Evolutionary conservation across 148 eudicot species (phyloP).

Genomic region (Heliamphora exappendiculata): DNA sequence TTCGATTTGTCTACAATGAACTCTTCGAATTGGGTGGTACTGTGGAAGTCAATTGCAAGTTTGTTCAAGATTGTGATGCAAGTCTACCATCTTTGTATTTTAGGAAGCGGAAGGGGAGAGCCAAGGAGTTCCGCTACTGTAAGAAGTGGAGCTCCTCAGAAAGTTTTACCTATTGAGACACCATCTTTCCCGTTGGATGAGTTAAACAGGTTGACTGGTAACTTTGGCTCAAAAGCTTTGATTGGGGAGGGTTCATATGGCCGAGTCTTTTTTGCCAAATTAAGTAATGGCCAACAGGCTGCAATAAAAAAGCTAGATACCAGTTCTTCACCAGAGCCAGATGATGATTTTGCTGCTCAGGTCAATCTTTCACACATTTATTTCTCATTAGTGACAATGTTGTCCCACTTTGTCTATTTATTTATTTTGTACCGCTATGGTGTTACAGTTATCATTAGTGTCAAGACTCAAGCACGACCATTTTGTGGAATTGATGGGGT

Average conservation of each 20-base stretch:
- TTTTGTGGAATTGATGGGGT: constrained; percentile 57
- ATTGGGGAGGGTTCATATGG: constrained; percentile 91
- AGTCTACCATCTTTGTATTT: constrained; percentile 2
- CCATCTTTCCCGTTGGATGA: constrained; percentile 59
- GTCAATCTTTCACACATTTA: constrained; percentile 10
- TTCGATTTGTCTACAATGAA: neutral
- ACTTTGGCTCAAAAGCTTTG: constrained; percentile 54
- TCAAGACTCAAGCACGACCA: constrained; percentile 62
- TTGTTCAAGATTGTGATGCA: neutral
- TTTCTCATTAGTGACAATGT: neutral
- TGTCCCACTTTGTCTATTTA: neutral
- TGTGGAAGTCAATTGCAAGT: neutral
- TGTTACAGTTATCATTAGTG: constrained; percentile 49
- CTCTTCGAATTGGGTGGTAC: neutral
- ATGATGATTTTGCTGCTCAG: constrained; percentile 54
- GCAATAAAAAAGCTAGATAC: constrained; percentile 78
- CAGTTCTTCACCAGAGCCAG: constrained; percentile 39
- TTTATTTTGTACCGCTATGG: neutral
- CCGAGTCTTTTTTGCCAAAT: constrained; percentile 56
- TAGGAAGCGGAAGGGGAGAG: constrained; percentile 68
- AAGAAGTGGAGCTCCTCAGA: constrained; percentile 48
- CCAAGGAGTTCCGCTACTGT: constrained; percentile 37
- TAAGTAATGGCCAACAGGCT: constrained; percentile 43
- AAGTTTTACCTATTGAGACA: constrained; percentile 55
- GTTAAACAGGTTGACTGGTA: constrained; percentile 44